Base-by-base conservation (phyloP, 257 asterid genomes). In the Salvia rosmarinus region DNA sequence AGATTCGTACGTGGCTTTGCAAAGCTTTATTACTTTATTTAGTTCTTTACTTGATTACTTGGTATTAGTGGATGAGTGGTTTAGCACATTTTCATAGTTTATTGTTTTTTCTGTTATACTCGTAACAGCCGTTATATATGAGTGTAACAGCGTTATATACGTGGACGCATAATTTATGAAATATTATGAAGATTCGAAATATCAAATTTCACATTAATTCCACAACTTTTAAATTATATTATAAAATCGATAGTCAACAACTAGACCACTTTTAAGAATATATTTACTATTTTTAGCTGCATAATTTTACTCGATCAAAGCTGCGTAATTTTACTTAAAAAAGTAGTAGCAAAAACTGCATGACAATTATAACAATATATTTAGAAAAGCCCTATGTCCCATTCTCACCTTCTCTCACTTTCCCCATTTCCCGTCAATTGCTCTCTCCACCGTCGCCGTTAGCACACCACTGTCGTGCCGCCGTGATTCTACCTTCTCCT, bases 361-460 rank as follows among this genome's bases (percentile, higher is more conserved):
- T 54, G 30, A 62, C 25, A 66, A 14, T 57, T 14, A 14, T 11
- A 23, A 64, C 55, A 57, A 58, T 32, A 51, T 42, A 52, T 20
- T 9, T 47, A 13, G 40, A 50, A 56, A 65, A 59, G 80, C 80
- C 83, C 83, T 79, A 79, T 58, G 59, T 12, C 72, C 73, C 75
- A 54, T 28, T 32, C 40, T 21, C 42, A 30, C 1, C 44, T 55
- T n/a, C 64, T 52, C 28, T 46, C 71, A 67, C 64, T 78, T 73
- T 51, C 77, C 46, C 75, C 60, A 64, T 64, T 70, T 69, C 21
- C 32, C 55, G 76, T 21, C 54, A 64, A 59, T 40, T 43, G 19
- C 39, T 30, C 57, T 58, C 74, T 2, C 71, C 61, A 20, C 71
- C 59, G 68, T 49, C 73, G 74, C 74, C 72, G 83, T 50, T 66